A percentile compares a stretch with the other conserved stretches of the same genome.
These are phyloP conservation scores for Fragilaria radians DNA, from an alignment of 108 stramenopile genomes.

Conservation along the genomic window DNA sequence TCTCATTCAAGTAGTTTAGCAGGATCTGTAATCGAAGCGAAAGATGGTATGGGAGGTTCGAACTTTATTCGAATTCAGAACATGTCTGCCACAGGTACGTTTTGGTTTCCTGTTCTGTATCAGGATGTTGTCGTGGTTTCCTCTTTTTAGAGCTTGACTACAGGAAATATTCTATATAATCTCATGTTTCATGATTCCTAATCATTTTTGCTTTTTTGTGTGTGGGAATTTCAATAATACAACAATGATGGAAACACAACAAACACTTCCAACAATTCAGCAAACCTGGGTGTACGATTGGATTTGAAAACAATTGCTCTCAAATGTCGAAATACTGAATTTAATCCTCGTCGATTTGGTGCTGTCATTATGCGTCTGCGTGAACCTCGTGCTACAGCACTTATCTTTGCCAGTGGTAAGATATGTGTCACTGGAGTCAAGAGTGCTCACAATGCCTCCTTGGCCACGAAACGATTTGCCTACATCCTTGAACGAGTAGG, in stretches of 20 bases:
- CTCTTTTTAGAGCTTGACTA: not conserved
- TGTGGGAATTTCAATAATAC: not conserved
- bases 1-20: slow-evolving; percentile 44
- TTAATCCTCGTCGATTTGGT: slow-evolving; percentile 94
- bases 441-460: slow-evolving; percentile 68
- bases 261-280: slow-evolving; percentile 18
- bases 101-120: not conserved
- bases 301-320: slow-evolving; percentile 93
- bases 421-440: slow-evolving; percentile 94
- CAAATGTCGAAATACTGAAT: slow-evolving; percentile 96
- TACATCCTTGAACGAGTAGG: slow-evolving; percentile 77
- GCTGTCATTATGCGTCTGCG: slow-evolving; percentile 91
- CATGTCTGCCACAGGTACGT: slow-evolving; percentile 60
- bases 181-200: not conserved
- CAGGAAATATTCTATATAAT: not conserved
- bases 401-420: slow-evolving; percentile 93
- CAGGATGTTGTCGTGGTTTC: not conserved
- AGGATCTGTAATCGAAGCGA: slow-evolving; percentile 73
- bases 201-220: not conserved
- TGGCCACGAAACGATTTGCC: slow-evolving; percentile 88
- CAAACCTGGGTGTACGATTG: slow-evolving; percentile 82
- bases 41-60: slow-evolving; percentile 58
- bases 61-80: slow-evolving; percentile 80
- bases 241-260: not conserved
- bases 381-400: slow-evolving; percentile 93